Percentiles rank a stretch among this genome's conserved stretches.
Evolutionary conservation across 257 asterid species (phyloP).

Genomic region (Striga asiatica): DNA sequence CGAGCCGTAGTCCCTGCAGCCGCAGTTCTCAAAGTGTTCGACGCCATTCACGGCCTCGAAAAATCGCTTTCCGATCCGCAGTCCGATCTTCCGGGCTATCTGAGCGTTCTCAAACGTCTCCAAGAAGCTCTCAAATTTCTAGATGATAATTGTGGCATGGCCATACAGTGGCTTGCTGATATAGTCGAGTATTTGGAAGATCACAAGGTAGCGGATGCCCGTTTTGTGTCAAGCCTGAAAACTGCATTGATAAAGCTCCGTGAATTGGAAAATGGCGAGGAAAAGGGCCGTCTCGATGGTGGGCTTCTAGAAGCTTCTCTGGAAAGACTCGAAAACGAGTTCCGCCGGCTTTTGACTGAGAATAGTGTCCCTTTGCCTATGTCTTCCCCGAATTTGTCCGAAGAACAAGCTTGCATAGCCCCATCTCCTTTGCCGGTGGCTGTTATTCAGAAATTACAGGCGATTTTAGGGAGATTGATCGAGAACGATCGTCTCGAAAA

Average conservation of each 20-base stretch:
- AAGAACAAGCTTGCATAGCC: slow-evolving; percentile 52
- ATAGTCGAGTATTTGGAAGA: slow-evolving; percentile 78
- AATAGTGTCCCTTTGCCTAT: slow-evolving; percentile 57
- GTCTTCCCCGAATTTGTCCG: slow-evolving; percentile 40
- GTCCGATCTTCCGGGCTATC: slow-evolving; percentile 62
- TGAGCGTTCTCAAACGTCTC: slow-evolving; percentile 64
- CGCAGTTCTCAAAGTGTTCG: slow-evolving; percentile 85
- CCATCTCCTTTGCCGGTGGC: slow-evolving; percentile 67
- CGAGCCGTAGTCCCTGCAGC: slow-evolving; percentile 88
- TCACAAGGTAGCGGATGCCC: slow-evolving; percentile 61
- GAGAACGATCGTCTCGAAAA: slow-evolving; percentile 51
- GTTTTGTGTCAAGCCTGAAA: slow-evolving; percentile 44
- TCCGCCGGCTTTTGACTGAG: slow-evolving; percentile 50
- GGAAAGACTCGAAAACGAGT: slow-evolving; percentile 60
- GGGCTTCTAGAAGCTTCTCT: slow-evolving; percentile 67
- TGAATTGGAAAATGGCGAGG: slow-evolving; percentile 50
- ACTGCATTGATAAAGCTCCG: slow-evolving; percentile 36
- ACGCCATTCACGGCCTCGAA: slow-evolving; percentile 83
- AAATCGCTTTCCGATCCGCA: slow-evolving; percentile 76
- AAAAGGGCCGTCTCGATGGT: slow-evolving; percentile 72
- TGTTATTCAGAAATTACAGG: slow-evolving; percentile 70
- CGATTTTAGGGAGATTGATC: slow-evolving; percentile 63
- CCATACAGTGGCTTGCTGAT: slow-evolving; percentile 79
- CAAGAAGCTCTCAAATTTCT: slow-evolving; percentile 68
- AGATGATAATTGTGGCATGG: slow-evolving; percentile 78